Conservation (phyloP, 805 yeast genomes). For the Candida ovalis region DNA sequence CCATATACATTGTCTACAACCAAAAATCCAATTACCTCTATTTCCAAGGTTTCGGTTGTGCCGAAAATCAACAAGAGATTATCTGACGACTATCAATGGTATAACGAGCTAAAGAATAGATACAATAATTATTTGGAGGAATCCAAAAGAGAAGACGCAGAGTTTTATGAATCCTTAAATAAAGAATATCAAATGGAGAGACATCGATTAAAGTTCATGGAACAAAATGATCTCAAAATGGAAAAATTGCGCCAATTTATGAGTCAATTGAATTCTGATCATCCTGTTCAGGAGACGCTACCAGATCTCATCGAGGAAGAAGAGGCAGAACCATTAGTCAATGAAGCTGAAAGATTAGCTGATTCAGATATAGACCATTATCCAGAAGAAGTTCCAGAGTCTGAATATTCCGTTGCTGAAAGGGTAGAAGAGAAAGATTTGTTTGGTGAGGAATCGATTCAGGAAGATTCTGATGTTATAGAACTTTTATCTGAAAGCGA, state of each 20-base stretch:
- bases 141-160: slow-evolving; percentile 34
- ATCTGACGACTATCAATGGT: slow-evolving; percentile 30
- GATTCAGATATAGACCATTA: slow-evolving; percentile 1
- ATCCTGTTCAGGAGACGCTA: slow-evolving; percentile 2
- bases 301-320: slow-evolving; percentile 14
- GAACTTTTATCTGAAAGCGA: slow-evolving; percentile 10
- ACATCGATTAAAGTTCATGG: slow-evolving; percentile 12
- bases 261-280: slow-evolving; percentile 8
- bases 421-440: background rate
- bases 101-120: slow-evolving; percentile 29
- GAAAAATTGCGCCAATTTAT: slow-evolving; percentile 12
- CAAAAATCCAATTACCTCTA: background rate
- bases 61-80: background rate
- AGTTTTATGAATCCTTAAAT: slow-evolving; percentile 33
- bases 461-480: background rate
- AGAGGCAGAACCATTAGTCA: slow-evolving; percentile 14
- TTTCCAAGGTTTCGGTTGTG: background rate
- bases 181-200: slow-evolving; percentile 28
- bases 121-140: slow-evolving; percentile 30
- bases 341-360: slow-evolving; percentile 5
- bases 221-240: slow-evolving; percentile 20
- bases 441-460: background rate
- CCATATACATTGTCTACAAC: too few species aligned
- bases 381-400: slow-evolving; percentile 13
- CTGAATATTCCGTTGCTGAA: slow-evolving; percentile 1